A percentile compares a stretch with the other conserved stretches of the same genome.
These are phyloP conservation scores for Anethum foeniculum DNA, from an alignment of 140 eudicot species.

Conservation along the genomic window DNA sequence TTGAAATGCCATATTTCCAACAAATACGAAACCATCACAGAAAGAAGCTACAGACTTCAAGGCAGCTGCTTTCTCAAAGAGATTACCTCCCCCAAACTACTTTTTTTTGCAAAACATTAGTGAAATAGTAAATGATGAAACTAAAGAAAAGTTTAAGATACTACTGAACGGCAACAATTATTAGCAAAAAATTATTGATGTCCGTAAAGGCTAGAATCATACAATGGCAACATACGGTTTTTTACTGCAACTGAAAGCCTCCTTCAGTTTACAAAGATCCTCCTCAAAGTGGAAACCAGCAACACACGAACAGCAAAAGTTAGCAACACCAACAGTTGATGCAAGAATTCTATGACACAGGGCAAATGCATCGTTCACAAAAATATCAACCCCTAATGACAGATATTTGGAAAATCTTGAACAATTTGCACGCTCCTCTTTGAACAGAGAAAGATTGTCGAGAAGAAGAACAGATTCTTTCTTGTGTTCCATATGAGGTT, in stretches of 20 bases:
- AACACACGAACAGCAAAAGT: slow-evolving; percentile 50
- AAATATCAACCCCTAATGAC: slow-evolving; percentile 64
- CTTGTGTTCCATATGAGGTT: slow-evolving; percentile 17
- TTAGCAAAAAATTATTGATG: not conserved
- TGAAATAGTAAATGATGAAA: slow-evolving; percentile 2
- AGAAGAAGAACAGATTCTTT: slow-evolving; percentile 36
- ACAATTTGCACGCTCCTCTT: slow-evolving; percentile 58
- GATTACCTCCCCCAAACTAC: slow-evolving; percentile 79
- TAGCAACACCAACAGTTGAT: slow-evolving; percentile 74
- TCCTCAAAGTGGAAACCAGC: slow-evolving; percentile 85
- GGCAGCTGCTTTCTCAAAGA: slow-evolving; percentile 57
- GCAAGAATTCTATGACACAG: slow-evolving; percentile 77
- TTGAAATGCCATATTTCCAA: slow-evolving; percentile 81
- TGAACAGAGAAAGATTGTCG: slow-evolving; percentile 50
- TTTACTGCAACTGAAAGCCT: slow-evolving; percentile 28
- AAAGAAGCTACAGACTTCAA: slow-evolving; percentile 43
- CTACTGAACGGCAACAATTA: slow-evolving; percentile 4
- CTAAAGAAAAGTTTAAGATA: not conserved
- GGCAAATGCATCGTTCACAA: slow-evolving; percentile 73
- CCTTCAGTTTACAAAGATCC: slow-evolving; percentile 48
- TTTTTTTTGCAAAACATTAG: slow-evolving; percentile 15
- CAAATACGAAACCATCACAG: slow-evolving; percentile 69
- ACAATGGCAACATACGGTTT: slow-evolving; percentile 69
- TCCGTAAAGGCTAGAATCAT: slow-evolving; percentile 14
- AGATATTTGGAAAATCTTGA: slow-evolving; percentile 47